Percentiles rank a stretch among this genome's conserved stretches.
These are phyloP conservation scores for Cytospora piceicola DNA, from an alignment of 2,329 filamentous ascomycete species.

Conservation along the genomic window DNA sequence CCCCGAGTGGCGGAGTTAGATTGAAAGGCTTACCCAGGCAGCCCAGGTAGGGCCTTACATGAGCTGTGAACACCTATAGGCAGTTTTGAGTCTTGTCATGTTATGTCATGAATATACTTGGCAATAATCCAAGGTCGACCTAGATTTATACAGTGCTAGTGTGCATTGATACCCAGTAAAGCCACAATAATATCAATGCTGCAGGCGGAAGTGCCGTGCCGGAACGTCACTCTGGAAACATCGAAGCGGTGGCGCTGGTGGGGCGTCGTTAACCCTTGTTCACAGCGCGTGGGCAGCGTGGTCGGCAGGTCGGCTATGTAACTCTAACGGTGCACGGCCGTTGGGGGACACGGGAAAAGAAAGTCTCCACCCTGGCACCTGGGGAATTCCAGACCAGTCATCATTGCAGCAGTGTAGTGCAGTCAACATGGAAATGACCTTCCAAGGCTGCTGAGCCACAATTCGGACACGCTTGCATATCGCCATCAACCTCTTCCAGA, in stretches of 20 bases:
- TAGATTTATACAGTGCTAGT: background rate
- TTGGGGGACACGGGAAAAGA: background rate
- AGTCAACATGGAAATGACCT: slow-evolving; percentile 3
- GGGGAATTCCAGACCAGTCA: background rate
- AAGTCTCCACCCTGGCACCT: background rate
- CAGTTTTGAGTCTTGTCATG: too few species aligned
- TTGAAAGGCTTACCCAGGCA: too few species aligned
- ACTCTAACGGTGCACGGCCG: slow-evolving; percentile 2
- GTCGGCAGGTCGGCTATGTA: background rate
- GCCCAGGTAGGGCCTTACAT: too few species aligned
- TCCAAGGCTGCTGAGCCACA: background rate
- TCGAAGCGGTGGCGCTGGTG: background rate
- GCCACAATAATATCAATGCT: background rate
- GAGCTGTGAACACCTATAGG: too few species aligned
- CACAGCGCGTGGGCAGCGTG: background rate
- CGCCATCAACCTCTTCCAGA: background rate
- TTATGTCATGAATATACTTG: too few species aligned
- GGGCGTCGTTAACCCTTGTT: background rate
- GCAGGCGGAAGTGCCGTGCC: background rate
- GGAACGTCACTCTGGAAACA: background rate
- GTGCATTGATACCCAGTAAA: too few species aligned
- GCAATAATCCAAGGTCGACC: too few species aligned
- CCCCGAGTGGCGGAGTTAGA: too few species aligned
- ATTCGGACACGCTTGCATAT: slow-evolving; percentile 1
- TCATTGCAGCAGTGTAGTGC: background rate